phyloP scores from a whole-genome alignment of 805 yeast species.

The Lachancea nothofagi region DNA sequence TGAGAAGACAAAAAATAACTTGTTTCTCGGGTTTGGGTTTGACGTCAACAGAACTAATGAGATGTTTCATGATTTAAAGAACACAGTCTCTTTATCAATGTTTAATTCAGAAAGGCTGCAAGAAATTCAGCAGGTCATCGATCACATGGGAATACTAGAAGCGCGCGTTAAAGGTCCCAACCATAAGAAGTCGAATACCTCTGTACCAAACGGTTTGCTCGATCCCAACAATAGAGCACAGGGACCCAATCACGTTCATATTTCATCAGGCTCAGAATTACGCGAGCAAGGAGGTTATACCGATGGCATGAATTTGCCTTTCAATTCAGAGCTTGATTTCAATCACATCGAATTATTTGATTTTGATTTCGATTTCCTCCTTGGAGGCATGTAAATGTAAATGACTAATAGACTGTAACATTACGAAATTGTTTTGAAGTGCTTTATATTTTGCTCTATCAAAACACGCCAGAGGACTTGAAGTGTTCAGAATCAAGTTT shows the following conservation, averaged over 20 bases:
- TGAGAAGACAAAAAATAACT: slow-evolving; percentile 9
- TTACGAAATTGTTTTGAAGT: background rate
- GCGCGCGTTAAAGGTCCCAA: background rate
- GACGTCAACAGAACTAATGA: slow-evolving; percentile 15
- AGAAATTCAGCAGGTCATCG: background rate
- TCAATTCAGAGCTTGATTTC: slow-evolving; percentile 2
- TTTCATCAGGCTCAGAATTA: background rate
- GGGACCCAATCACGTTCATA: background rate
- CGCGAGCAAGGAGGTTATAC: background rate
- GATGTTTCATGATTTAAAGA: slow-evolving; percentile 1
- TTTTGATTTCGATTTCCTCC: slow-evolving; percentile 3
- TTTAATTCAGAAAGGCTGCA: background rate
- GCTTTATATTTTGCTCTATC: too few relatives aligned
- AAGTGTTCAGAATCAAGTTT: too few relatives aligned
- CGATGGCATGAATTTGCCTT: background rate
- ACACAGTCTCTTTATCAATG: background rate
- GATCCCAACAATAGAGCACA: background rate
- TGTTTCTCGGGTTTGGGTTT: slow-evolving; percentile 25
- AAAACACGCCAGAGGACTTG: too few relatives aligned
- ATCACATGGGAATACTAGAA: background rate
- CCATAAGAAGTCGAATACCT: background rate
- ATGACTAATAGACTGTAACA: too few relatives aligned
- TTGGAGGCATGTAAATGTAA: background rate
- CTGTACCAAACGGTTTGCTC: background rate
- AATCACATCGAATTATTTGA: slow-evolving; percentile 4